phyloP scores from a whole-genome alignment of 495 filamentous ascomycete genomes.

The Pyrenula aspistea region DNA sequence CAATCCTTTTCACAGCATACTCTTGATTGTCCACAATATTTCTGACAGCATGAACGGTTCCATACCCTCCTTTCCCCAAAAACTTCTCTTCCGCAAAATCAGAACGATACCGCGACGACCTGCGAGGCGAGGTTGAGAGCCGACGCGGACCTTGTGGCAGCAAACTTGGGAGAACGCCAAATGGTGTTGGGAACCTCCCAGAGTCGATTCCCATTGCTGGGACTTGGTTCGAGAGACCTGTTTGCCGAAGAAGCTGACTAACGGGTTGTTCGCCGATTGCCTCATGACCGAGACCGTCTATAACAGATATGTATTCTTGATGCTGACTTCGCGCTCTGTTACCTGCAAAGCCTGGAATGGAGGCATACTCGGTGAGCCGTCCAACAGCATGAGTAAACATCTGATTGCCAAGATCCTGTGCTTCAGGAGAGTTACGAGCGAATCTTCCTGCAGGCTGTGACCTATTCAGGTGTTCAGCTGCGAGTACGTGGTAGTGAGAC shows the following conservation, averaged over 20 bases:
- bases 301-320: slow-evolving; percentile 30
- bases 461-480: slow-evolving; percentile 32
- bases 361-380: slow-evolving; percentile 26
- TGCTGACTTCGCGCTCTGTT: slow-evolving; percentile 23
- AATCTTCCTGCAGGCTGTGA: slow-evolving; percentile 20
- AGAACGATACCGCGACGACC: slow-evolving; percentile 26
- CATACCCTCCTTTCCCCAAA: slow-evolving; percentile 39
- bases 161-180: background rate
- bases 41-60: slow-evolving; percentile 37
- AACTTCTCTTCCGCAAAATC: slow-evolving; percentile 31
- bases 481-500: slow-evolving; percentile 31
- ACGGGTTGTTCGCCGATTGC: slow-evolving; percentile 13
- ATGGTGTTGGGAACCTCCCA: slow-evolving; percentile 15
- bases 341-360: slow-evolving; percentile 26
- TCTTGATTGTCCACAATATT: slow-evolving; percentile 38
- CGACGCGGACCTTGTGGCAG: background rate
- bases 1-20: slow-evolving; percentile 44
- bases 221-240: slow-evolving; percentile 7
- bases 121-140: background rate
- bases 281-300: slow-evolving; percentile 26
- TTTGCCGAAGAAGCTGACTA: background rate
- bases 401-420: slow-evolving; percentile 25
- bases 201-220: background rate
- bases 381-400: slow-evolving; percentile 30
- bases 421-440: slow-evolving; percentile 32